Evolutionary conservation across 1,284 basidiomycete species (phyloP).

Genomic region (Ustilago loliicola): DNA sequence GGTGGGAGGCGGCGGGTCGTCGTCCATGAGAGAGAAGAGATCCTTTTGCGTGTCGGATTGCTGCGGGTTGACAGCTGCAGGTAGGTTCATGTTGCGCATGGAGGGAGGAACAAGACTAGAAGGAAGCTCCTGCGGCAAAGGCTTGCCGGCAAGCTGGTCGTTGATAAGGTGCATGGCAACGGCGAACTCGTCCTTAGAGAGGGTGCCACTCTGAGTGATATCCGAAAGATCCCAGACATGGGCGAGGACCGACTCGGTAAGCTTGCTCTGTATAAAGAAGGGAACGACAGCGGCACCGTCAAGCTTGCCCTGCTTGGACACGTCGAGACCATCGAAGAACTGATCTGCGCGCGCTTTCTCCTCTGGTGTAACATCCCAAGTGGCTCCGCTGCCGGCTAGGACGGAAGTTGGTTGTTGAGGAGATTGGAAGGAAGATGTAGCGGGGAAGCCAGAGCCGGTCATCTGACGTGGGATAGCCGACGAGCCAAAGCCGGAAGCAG

Average conservation of each 20-base stretch:
- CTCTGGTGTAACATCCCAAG: constrained; percentile 87
- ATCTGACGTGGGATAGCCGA: constrained; percentile 48
- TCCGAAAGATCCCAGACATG: constrained; percentile 97
- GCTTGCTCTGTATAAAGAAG: constrained; percentile 92
- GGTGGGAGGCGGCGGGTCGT: constrained; percentile 73
- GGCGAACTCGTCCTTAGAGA: constrained; percentile 94
- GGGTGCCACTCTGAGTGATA: constrained; percentile 85
- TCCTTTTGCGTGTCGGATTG: constrained; percentile 70
- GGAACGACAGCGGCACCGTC: constrained; percentile 95
- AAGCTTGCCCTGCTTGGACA: constrained; percentile 81
- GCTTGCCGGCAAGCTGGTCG: constrained; percentile 84
- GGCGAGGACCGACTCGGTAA: constrained; percentile 86
- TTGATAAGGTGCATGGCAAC: constrained; percentile 96
- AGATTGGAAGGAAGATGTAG: constrained; percentile 74
- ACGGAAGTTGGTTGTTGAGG: constrained; percentile 65
- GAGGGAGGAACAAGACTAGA: constrained; percentile 84
- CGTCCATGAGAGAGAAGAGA: constrained; percentile 75
- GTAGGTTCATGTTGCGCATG: constrained; percentile 73
- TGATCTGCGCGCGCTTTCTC: constrained; percentile 86
- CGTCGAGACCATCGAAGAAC: constrained; percentile 87
- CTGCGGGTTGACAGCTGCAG: constrained; percentile 61
- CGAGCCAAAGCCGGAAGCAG: constrained; percentile 43
- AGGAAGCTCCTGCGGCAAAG: constrained; percentile 80
- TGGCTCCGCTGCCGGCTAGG: constrained; percentile 14
- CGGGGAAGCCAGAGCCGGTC: constrained; percentile 47